Evolutionary conservation across 2,329 filamentous ascomycete species (phyloP).

Genomic region (Xylaria sp.): DNA sequence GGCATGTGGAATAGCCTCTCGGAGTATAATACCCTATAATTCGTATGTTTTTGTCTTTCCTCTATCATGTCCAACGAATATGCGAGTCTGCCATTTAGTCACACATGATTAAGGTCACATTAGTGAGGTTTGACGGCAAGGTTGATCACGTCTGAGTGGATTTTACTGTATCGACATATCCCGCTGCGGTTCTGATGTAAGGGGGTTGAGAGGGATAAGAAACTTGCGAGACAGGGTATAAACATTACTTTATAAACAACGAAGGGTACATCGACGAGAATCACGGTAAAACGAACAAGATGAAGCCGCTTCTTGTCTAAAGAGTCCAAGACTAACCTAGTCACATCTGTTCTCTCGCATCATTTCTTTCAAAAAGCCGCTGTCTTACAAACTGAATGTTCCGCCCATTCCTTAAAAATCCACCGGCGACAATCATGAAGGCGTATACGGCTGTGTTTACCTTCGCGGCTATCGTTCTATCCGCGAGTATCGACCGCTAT

Average conservation of each 20-base stretch:
- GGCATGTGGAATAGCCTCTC: neutral
- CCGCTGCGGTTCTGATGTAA: neutral
- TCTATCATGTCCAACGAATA: neutral
- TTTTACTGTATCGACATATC: too few species aligned
- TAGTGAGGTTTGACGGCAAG: neutral
- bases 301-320: neutral
- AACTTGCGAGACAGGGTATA: neutral
- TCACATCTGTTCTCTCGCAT: neutral
- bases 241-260: neutral
- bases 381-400: neutral
- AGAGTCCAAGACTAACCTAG: neutral
- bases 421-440: constrained; percentile 5
- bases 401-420: neutral
- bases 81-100: neutral
- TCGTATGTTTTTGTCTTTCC: neutral
- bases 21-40: neutral
- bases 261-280: neutral
- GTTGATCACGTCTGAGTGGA: neutral
- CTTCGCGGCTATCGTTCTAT: neutral
- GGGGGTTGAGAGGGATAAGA: neutral
- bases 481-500: neutral
- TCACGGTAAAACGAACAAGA: neutral
- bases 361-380: neutral
- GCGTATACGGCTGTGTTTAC: neutral
- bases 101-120: neutral